Evolutionary conservation across 495 filamentous ascomycete genomes (phyloP).

Genomic region (Trichocladium uniseriatum): DNA sequence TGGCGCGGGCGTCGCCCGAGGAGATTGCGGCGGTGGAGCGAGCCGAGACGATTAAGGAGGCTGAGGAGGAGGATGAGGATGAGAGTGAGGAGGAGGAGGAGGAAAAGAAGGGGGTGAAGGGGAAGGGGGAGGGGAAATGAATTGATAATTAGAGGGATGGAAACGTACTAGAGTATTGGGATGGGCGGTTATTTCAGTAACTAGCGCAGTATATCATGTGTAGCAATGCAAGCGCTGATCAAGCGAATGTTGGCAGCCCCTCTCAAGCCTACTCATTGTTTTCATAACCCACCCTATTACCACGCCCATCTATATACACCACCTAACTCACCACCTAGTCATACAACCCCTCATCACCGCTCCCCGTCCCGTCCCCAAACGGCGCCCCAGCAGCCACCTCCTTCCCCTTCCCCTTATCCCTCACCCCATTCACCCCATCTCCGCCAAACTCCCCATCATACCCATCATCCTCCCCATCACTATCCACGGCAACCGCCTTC

Average conservation of each 20-base stretch:
- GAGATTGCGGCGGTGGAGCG: conserved; percentile 34
- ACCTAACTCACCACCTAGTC: conserved; percentile 9
- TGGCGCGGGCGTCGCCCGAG: conserved; percentile 23
- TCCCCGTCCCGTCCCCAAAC: conserved; percentile 16
- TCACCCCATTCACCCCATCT: conserved; percentile 9
- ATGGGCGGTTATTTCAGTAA: too few relatives aligned
- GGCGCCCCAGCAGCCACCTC: conserved; percentile 21
- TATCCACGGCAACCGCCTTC: conserved; percentile 19
- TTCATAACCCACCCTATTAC: background rate
- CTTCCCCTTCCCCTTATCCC: conserved; percentile 44
- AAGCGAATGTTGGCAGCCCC: too few relatives aligned
- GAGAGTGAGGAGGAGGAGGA: conserved; percentile 21
- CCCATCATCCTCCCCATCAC: conserved; percentile 14
- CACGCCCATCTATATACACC: background rate
- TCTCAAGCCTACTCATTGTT: background rate
- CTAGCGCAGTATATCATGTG: background rate
- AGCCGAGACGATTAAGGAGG: conserved; percentile 31
- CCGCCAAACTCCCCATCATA: conserved; percentile 10
- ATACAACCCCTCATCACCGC: conserved; percentile 29
- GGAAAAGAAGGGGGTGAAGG: conserved; percentile 24
- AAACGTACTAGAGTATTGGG: too few relatives aligned
- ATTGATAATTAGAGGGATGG: background rate
- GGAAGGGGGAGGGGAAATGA: conserved; percentile 17
- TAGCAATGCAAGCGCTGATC: background rate
- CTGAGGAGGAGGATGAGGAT: conserved; percentile 19